Percentiles rank a stretch among this genome's conserved stretches.
These are phyloP conservation scores for Wilhelminamyces savonicus DNA, from an alignment of 805 yeast genomes.

Conservation along the genomic window DNA sequence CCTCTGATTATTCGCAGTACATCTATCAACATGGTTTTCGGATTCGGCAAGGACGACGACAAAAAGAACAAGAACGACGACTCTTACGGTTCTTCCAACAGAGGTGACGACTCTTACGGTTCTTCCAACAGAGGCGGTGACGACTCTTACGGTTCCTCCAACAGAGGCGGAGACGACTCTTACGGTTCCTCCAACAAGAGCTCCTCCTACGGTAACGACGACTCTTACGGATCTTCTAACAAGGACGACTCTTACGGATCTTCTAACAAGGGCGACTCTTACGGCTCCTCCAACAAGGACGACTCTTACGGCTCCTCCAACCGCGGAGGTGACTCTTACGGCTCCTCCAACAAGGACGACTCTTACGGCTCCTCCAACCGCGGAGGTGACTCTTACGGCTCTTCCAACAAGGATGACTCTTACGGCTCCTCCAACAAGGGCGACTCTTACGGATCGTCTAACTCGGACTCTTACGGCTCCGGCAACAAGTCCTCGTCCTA, in stretches of 20 bases:
- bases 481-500: conserved; percentile 8
- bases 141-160: conserved; percentile 17
- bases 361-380: conserved; percentile 22
- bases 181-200: conserved; percentile 9
- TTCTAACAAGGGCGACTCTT: conserved; percentile 5
- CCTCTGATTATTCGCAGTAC: no score
- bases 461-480: conserved; percentile 15
- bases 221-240: conserved; percentile 11
- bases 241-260: conserved; percentile 15
- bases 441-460: no score
- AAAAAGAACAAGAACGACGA: conserved; percentile 6
- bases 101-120: conserved; percentile 10
- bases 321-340: conserved; percentile 12
- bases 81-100: conserved; percentile 2
- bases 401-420: conserved; percentile 10
- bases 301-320: conserved; percentile 13
- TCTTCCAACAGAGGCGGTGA: conserved; percentile 7
- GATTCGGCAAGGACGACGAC: conserved; percentile 20
- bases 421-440: conserved; percentile 19
- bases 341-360: conserved; percentile 13
- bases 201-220: no score
- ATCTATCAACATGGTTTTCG: conserved; percentile 23
- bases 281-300: conserved; percentile 4
- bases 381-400: conserved; percentile 14
- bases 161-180: conserved; percentile 6